These are phyloP conservation scores for Ceratocystis papillata DNA, from an alignment of 2,329 filamentous ascomycete genomes.

Conservation along the genomic window DNA sequence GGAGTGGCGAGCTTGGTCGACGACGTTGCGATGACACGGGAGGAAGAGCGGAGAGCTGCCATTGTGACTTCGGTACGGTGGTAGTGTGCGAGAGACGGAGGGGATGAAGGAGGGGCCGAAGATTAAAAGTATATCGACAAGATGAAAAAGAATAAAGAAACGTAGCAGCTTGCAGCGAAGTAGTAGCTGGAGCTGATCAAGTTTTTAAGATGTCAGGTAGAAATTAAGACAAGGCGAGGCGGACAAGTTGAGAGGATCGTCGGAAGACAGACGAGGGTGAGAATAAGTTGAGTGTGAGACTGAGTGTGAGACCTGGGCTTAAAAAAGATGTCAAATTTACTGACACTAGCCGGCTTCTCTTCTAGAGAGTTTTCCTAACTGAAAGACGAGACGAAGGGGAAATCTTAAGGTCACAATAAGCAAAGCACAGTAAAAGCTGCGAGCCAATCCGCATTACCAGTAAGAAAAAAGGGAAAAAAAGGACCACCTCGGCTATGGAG, in stretches of 20 bases:
- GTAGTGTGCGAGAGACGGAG: neutral
- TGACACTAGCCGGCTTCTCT: neutral
- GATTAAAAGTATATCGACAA: slow-evolving; percentile 4
- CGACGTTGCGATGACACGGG: slow-evolving; percentile 42
- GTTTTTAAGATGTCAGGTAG: neutral
- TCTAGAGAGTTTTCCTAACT: slow-evolving; percentile 5
- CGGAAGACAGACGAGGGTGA: slow-evolving; percentile 4
- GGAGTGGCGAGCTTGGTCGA: slow-evolving; percentile 35
- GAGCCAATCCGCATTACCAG: neutral
- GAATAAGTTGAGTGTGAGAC: neutral
- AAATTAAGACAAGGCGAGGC: neutral
- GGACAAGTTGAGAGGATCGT: slow-evolving; percentile 6
- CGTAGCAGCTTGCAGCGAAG: slow-evolving; percentile 13
- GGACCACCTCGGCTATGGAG: slow-evolving; percentile 24
- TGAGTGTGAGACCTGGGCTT: slow-evolving; percentile 15
- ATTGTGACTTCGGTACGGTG: slow-evolving; percentile 34
- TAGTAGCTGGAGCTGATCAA: slow-evolving; percentile 6
- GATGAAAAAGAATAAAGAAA: neutral
- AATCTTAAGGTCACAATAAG: neutral
- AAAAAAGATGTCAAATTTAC: slow-evolving; percentile 7
- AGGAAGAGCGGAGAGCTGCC: slow-evolving; percentile 51
- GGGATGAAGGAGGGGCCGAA: neutral
- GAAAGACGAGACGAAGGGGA: neutral
- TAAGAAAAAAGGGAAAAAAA: slow-evolving; percentile 13
- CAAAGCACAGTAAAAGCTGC: slow-evolving; percentile 1